These are phyloP conservation scores for Bombardia bombarda DNA, from an alignment of 495 filamentous ascomycete species.

Conservation along the genomic window DNA sequence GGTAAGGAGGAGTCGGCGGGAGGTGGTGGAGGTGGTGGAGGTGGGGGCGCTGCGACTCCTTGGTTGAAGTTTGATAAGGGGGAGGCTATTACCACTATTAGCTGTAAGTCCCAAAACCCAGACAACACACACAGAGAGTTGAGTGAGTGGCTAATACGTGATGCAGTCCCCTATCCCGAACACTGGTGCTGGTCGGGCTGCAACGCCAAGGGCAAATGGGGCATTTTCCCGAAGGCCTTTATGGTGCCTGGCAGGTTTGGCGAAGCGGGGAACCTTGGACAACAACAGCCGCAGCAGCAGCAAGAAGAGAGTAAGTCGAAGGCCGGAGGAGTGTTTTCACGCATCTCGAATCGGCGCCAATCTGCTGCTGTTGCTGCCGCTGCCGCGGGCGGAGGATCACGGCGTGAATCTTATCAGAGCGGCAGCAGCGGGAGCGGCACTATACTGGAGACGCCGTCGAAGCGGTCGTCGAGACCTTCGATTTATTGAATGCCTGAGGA, in stretches of 20 bases:
- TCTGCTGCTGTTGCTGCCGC: background rate
- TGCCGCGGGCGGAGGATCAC: background rate
- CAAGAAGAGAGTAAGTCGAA: slow-evolving; percentile 26
- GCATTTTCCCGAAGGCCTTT: slow-evolving; percentile 37
- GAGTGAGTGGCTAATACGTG: background rate
- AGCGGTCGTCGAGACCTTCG: background rate
- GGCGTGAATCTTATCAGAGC: background rate
- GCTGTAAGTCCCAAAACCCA: slow-evolving; percentile 30
- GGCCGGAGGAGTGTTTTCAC: slow-evolving; percentile 11
- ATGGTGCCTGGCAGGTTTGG: slow-evolving; percentile 27
- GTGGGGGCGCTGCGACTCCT: background rate
- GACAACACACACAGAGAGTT: no score
- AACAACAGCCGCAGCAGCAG: no score
- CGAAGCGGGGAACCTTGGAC: slow-evolving; percentile 18
- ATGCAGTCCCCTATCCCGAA: slow-evolving; percentile 24
- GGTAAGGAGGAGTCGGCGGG: slow-evolving; percentile 1
- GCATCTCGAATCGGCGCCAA: slow-evolving; percentile 23
- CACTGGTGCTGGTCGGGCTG: slow-evolving; percentile 46
- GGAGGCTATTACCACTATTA: slow-evolving; percentile 37
- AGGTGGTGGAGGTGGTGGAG: background rate
- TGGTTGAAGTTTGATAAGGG: slow-evolving; percentile 43
- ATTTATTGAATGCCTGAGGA: no score
- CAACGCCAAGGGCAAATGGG: slow-evolving; percentile 35
- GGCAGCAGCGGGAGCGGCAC: background rate
- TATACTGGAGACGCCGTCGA: no score